A percentile compares a stretch with the other conserved stretches of the same genome.
Evolutionary conservation across 306 rosid genomes (phyloP).

Genomic region (Canavalia ensiformis): DNA sequence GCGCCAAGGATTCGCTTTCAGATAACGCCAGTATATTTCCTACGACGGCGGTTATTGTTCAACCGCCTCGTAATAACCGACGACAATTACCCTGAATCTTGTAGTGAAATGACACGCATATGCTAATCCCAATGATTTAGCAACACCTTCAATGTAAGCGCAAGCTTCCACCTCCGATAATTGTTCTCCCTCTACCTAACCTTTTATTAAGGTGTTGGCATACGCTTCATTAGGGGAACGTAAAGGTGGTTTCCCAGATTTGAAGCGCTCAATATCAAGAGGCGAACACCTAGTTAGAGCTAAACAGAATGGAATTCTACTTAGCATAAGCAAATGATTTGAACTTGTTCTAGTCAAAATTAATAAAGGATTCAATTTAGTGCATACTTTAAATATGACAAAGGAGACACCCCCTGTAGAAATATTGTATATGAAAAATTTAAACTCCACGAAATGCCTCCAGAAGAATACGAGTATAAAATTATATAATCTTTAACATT

Average conservation of each 20-base stretch:
- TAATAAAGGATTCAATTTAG: background rate
- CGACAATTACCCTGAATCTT: too few species aligned
- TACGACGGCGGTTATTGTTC: too few species aligned
- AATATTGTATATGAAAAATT: background rate
- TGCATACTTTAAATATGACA: background rate
- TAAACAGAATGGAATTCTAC: background rate
- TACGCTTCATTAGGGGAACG: slow-evolving; percentile 69
- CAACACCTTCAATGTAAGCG: slow-evolving; percentile 66
- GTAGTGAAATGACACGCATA: background rate
- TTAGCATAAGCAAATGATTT: background rate
- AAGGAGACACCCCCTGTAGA: background rate
- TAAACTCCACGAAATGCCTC: background rate
- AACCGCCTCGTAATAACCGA: too few species aligned
- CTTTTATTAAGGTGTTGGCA: slow-evolving; percentile 62
- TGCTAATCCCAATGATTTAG: slow-evolving; percentile 57
- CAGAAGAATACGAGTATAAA: background rate
- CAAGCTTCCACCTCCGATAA: slow-evolving; percentile 76
- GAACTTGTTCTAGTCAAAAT: background rate
- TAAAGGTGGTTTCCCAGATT: slow-evolving; percentile 68
- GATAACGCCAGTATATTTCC: too few species aligned
- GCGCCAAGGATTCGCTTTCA: too few species aligned
- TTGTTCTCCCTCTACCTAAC: slow-evolving; percentile 78
- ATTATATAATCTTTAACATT: background rate
- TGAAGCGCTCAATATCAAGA: slow-evolving; percentile 58
- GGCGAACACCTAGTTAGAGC: slow-evolving; percentile 63